Evolutionary conservation across 2,329 filamentous ascomycete species (phyloP).

Genomic region (Aspergillus transmontanensis): DNA sequence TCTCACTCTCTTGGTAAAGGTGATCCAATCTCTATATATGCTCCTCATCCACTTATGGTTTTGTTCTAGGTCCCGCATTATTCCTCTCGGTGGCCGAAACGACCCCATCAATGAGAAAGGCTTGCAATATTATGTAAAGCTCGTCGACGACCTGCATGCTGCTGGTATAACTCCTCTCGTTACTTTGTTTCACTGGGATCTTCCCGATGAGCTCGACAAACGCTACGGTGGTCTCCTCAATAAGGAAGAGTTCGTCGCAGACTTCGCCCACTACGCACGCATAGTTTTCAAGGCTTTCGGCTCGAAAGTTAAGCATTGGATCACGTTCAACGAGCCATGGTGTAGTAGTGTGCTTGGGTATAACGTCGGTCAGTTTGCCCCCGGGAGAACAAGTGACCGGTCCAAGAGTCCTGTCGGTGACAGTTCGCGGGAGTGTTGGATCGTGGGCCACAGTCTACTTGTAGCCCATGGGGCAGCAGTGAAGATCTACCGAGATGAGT

Average conservation of each 20-base stretch:
- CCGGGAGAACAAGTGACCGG: slow-evolving; percentile 78
- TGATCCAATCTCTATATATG: not conserved
- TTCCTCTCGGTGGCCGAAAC: slow-evolving; percentile 79
- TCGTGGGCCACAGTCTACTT: slow-evolving; percentile 77
- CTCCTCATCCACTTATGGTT: not conserved
- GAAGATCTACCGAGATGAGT: slow-evolving; percentile 80
- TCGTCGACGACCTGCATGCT: slow-evolving; percentile 75
- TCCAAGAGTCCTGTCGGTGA: slow-evolving; percentile 71
- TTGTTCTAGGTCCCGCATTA: slow-evolving; percentile 64
- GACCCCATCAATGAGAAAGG: slow-evolving; percentile 80
- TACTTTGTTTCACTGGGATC: slow-evolving; percentile 87
- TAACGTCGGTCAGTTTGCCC: slow-evolving; percentile 75
- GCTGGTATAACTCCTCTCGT: slow-evolving; percentile 79
- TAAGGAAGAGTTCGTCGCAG: slow-evolving; percentile 77
- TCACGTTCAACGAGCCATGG: slow-evolving; percentile 90
- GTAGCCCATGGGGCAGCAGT: slow-evolving; percentile 79
- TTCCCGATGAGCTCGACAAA: slow-evolving; percentile 75
- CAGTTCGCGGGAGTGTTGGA: slow-evolving; percentile 77
- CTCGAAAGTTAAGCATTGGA: slow-evolving; percentile 81
- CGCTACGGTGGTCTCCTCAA: slow-evolving; percentile 81
- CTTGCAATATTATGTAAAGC: slow-evolving; percentile 74
- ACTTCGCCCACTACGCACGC: slow-evolving; percentile 78
- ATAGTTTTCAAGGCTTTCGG: slow-evolving; percentile 73
- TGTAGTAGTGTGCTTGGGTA: slow-evolving; percentile 82
- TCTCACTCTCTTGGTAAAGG: slow-evolving; percentile 72